phyloP scores from a whole-genome alignment of 306 rosid species.

The Biancaea sappan region DNA sequence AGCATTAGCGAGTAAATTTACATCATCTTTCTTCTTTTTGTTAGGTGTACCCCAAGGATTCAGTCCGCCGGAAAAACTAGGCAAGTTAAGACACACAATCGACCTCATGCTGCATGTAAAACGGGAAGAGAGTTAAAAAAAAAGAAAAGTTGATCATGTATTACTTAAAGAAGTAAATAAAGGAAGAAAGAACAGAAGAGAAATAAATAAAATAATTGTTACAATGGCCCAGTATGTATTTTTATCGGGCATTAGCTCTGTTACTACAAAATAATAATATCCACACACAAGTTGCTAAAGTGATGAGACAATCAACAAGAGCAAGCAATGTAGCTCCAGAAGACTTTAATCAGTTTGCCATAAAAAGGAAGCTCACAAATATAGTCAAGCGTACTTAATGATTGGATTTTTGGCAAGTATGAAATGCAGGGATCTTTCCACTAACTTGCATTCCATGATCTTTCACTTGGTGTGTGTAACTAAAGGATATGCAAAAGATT shows the following conservation, averaged over 20 bases:
- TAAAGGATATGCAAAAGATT: constrained; percentile 6
- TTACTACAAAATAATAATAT: constrained; percentile 11
- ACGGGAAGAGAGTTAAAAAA: constrained; percentile 20
- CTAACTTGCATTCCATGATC: constrained; percentile 1
- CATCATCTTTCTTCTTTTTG: constrained; percentile 49
- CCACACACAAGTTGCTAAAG: constrained; percentile 3
- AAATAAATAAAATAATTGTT: constrained; percentile 1
- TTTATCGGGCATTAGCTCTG: neutral
- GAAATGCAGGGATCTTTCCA: neutral
- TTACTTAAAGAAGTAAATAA: constrained; percentile 23
- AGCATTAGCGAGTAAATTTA: constrained; percentile 34
- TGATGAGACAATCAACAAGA: constrained; percentile 20
- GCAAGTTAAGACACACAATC: constrained; percentile 89
- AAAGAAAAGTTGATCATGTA: constrained; percentile 21
- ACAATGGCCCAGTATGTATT: neutral
- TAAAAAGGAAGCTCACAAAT: constrained; percentile 5
- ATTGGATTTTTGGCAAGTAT: neutral
- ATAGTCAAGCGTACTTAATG: neutral
- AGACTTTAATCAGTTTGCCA: constrained; percentile 13
- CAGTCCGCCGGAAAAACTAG: constrained; percentile 97
- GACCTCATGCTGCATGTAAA: constrained; percentile 78
- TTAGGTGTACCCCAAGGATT: constrained; percentile 96
- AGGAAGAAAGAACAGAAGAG: constrained; percentile 13
- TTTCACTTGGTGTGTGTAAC: neutral
- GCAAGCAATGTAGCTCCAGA: constrained; percentile 12